phyloP scores from a whole-genome alignment of 768 basidiomycete genomes.

The Rhizopogon vesiculosus region DNA sequence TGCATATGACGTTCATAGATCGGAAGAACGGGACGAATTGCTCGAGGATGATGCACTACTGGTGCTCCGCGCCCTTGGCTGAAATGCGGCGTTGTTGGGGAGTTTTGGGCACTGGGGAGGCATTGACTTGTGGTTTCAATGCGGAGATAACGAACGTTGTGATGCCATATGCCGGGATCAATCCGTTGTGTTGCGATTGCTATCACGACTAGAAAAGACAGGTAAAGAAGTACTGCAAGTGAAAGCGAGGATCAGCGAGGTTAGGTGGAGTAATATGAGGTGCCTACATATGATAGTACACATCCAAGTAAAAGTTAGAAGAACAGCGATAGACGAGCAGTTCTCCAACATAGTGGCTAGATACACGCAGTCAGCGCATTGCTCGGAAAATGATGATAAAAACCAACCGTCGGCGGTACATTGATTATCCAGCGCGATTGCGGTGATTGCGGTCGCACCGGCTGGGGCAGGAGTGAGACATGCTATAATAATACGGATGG shows the following conservation, averaged over 20 bases:
- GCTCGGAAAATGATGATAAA: background rate
- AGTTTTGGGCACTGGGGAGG: constrained; percentile 31
- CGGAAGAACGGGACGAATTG: constrained; percentile 31
- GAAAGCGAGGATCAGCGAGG: constrained; percentile 1
- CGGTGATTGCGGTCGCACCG: constrained; percentile 47
- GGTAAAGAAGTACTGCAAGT: constrained; percentile 52
- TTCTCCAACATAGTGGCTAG: background rate
- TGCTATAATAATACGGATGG: background rate
- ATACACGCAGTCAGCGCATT: background rate
- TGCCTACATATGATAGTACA: constrained; percentile 38
- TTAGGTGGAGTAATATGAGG: background rate
- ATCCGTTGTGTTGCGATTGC: constrained; percentile 37
- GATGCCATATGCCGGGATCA: constrained; percentile 48
- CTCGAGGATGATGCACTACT: constrained; percentile 40
- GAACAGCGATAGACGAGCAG: constrained; percentile 51
- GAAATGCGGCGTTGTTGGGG: constrained; percentile 32
- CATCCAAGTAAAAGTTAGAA: constrained; percentile 60
- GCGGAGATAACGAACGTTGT: constrained; percentile 41
- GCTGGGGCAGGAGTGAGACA: constrained; percentile 29
- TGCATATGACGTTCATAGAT: constrained; percentile 26
- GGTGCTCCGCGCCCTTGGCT: constrained; percentile 26
- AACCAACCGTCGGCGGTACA: constrained; percentile 31
- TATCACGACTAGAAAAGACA: constrained; percentile 42
- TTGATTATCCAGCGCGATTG: constrained; percentile 27
- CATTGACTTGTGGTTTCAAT: constrained; percentile 22